Evolutionary conservation across 2,329 filamentous ascomycete species (phyloP).

Genomic region (Cadophora sp.): DNA sequence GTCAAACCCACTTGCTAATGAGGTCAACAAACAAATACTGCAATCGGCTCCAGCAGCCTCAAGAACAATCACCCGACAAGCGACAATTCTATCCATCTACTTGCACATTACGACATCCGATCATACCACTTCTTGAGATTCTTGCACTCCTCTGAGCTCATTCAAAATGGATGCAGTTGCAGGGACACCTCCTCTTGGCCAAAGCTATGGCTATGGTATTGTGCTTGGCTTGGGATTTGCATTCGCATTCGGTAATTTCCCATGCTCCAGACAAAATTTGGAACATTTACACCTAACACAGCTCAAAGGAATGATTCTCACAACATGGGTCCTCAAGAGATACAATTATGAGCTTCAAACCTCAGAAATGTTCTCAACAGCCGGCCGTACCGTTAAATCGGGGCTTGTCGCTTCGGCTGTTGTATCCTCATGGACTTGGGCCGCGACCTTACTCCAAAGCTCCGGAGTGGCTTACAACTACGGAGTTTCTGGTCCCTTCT

Average conservation of each 20-base stretch:
- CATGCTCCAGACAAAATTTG: not conserved
- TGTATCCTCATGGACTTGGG: constrained; percentile 93
- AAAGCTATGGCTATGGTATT: constrained; percentile 29
- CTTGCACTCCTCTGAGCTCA: not conserved
- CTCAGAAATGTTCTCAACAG: constrained; percentile 70
- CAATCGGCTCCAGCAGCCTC: not conserved
- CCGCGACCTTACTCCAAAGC: constrained; percentile 69
- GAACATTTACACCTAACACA: no score
- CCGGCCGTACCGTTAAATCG: constrained; percentile 84
- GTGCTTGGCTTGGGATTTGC: constrained; percentile 28
- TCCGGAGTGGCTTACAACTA: constrained; percentile 63
- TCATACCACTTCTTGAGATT: not conserved
- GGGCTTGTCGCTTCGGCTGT: constrained; percentile 86
- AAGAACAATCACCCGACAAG: not conserved
- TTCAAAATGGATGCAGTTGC: not conserved
- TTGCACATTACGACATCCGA: no score
- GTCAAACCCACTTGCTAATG: no score
- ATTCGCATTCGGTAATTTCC: constrained; percentile 27
- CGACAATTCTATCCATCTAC: not conserved
- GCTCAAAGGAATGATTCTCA: not conserved
- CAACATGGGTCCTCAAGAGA: constrained; percentile 63
- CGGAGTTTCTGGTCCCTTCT: constrained; percentile 68
- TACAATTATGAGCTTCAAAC: constrained; percentile 18
- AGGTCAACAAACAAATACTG: constrained; percentile 2
- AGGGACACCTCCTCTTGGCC: not conserved